Percentiles rank a stretch among this genome's conserved stretches.
These are phyloP conservation scores for Pseudogymnoascus sp. DNA, from an alignment of 2,329 filamentous ascomycete species.

Conservation along the genomic window DNA sequence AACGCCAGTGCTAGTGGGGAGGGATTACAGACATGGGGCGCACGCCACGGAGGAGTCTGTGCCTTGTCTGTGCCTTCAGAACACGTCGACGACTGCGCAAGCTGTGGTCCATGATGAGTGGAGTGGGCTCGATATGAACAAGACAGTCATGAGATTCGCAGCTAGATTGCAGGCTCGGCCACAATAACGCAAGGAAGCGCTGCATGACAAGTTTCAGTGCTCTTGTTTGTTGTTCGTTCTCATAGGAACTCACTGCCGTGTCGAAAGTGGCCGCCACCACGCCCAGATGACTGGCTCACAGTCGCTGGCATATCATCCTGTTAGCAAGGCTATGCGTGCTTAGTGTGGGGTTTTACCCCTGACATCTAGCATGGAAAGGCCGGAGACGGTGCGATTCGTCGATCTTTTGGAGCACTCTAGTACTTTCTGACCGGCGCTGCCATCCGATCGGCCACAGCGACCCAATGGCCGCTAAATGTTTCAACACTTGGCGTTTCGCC, in stretches of 20 bases:
- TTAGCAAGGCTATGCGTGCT: not conserved
- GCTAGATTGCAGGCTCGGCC: not conserved
- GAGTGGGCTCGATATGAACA: not conserved
- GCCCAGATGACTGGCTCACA: not conserved
- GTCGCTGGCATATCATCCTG: not conserved
- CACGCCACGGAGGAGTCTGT: not conserved
- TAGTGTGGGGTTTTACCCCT: not conserved
- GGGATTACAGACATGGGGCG: not conserved
- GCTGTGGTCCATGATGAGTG: not conserved
- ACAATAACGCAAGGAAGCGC: not conserved
- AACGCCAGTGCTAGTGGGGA: not conserved
- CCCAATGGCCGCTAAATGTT: not conserved
- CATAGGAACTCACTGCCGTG: not conserved
- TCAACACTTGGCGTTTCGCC: conserved; percentile 6
- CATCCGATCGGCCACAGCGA: not conserved
- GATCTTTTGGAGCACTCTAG: not conserved
- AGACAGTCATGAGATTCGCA: not conserved
- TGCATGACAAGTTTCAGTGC: not conserved
- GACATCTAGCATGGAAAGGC: not conserved
- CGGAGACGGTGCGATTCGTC: not conserved
- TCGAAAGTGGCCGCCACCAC: not conserved
- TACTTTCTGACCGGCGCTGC: not conserved
- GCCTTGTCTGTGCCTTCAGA: conserved; percentile 4
- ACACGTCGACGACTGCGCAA: not conserved
- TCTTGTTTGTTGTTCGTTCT: not conserved